Base-by-base conservation (phyloP, 164 flowering plant genomes). In the Malania oleifera region DNA sequence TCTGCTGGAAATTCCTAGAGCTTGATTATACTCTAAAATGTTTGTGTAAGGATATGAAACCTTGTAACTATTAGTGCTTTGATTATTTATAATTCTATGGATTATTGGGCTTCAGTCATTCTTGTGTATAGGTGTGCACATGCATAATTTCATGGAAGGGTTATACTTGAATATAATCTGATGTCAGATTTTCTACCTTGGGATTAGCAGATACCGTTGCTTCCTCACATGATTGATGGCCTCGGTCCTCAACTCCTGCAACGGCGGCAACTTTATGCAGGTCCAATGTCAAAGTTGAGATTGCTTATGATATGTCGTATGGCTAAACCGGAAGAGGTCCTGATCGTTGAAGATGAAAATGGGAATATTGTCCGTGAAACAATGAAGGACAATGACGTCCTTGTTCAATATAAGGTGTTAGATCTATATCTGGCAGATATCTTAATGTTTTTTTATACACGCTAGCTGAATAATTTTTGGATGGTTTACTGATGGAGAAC, bases 351-450 rank as follows among this genome's bases (percentile, higher is more conserved):
- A 69, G 99, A 95, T 82, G 99, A 95, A 81, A 95, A 95, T 82
- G 99, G 99, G 37, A 95, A 95, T 77, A 91, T 95, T 69, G 99
- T 95, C 43, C 96, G 99, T 44, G 99, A 95, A 72, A 95, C 99
- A 0, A 76, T 95, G 98, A 95, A 95, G 74, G 99, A 95, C 67
- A 95, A 95, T 78, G 99, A 95, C 72, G 98, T 95, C 60, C 96
- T 95, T 64, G 96, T 91, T 68, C 99, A 95, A 58, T 95, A 95
- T 63, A 95, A 95, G 99, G 99, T 78, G 26, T 49, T 35, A 19
- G 18, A 13, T 43, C 48, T 35, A 22, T 14, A 7, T 18, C 19
- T 56, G 35, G 1, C 3, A 50, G 1, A 23, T 46, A 28, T 34
- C 2, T 55, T 8, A 12, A 22, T 37, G 7, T n/a, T n/a, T n/a